phyloP scores from a whole-genome alignment of 805 yeast genomes.

The Hanseniaspora nectarophila region DNA sequence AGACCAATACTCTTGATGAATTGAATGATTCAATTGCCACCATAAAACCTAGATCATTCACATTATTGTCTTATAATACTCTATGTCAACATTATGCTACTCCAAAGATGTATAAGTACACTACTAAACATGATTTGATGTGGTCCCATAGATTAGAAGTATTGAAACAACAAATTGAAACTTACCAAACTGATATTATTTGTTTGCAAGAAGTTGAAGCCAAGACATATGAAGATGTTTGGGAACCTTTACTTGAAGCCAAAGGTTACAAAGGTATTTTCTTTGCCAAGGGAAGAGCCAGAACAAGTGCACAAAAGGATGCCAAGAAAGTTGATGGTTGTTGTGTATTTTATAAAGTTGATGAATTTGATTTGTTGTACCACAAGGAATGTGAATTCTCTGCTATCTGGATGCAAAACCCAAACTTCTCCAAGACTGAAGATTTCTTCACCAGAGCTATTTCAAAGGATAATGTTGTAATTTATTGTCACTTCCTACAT shows the following conservation, averaged over 20 bases:
- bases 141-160: conserved; percentile 83
- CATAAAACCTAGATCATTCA: conserved; percentile 40
- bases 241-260: conserved; percentile 62
- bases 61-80: conserved; percentile 78
- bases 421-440: conserved; percentile 80
- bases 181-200: conserved; percentile 58
- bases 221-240: conserved; percentile 69
- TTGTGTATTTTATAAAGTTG: conserved; percentile 73
- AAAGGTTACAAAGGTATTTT: conserved; percentile 73
- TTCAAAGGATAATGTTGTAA: conserved; percentile 88
- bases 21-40: conserved; percentile 21
- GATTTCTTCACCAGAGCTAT: conserved; percentile 92
- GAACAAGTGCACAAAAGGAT: conserved; percentile 71
- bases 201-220: conserved; percentile 96
- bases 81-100: conserved; percentile 95
- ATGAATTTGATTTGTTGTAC: conserved; percentile 57
- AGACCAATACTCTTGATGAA: conserved; percentile 25
- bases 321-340: conserved; percentile 94
- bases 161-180: conserved; percentile 59
- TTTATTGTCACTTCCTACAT: conserved; percentile 64
- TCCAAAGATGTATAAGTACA: conserved; percentile 77
- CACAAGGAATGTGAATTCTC: conserved; percentile 74
- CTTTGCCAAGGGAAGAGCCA: conserved; percentile 81
- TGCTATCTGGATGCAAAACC: conserved; percentile 64
- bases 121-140: conserved; percentile 93